Evolutionary conservation across 306 rosid genomes (phyloP).

Genomic region (Purshia tridentata): DNA sequence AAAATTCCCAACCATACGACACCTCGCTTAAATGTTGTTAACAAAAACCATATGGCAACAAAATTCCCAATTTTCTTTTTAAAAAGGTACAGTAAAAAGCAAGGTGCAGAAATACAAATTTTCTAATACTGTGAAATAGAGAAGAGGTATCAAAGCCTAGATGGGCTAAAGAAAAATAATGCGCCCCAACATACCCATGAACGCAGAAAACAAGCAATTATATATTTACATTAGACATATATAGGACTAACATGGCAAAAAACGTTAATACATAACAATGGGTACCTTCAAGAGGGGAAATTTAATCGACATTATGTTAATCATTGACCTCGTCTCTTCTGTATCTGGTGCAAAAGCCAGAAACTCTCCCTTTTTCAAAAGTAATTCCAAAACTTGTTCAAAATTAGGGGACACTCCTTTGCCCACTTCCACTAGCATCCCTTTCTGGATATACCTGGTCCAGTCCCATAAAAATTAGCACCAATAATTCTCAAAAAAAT

Average conservation of each 20-base stretch:
- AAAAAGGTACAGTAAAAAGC: neutral
- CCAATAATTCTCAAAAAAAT: slow-evolving; percentile 1
- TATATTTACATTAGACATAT: slow-evolving; percentile 9
- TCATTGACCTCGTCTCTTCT: slow-evolving; percentile 65
- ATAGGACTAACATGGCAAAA: slow-evolving; percentile 8
- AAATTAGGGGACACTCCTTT: slow-evolving; percentile 79
- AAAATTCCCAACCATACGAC: neutral
- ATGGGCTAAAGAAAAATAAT: neutral
- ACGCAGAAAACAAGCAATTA: neutral
- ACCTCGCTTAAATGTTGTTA: neutral
- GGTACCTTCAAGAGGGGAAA: slow-evolving; percentile 82
- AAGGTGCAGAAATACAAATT: neutral
- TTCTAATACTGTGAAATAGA: neutral
- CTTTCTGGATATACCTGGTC: slow-evolving; percentile 72
- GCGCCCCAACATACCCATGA: neutral
- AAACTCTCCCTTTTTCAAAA: slow-evolving; percentile 60
- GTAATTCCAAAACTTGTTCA: slow-evolving; percentile 60
- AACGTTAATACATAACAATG: neutral
- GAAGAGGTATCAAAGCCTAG: slow-evolving; percentile 1
- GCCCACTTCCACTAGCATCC: slow-evolving; percentile 86
- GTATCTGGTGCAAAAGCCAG: slow-evolving; percentile 88
- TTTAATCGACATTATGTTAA: slow-evolving; percentile 58
- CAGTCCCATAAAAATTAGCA: slow-evolving; percentile 28
- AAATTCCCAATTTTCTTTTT: neutral
- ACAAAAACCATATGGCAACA: neutral